Evolutionary conservation across 169 alveolate species (phyloP), one percentile per base, ranked within the genome.

Genomic region (Blepharisma undulans): DNA sequence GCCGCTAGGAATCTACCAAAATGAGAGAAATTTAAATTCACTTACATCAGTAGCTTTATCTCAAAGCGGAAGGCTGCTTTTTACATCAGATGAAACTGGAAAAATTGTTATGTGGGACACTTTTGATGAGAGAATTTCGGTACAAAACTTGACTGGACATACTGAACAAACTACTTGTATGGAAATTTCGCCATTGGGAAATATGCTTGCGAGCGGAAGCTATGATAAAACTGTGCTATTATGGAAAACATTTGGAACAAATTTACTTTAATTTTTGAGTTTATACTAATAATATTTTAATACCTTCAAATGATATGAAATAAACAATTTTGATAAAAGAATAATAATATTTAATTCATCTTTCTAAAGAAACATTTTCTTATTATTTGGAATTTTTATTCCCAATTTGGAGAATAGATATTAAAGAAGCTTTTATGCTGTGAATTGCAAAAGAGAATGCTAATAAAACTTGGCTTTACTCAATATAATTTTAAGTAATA

Each of bases 31-130:
- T 18, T 29, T 60, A 19, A 48, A 29, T 34, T n/a, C 76, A 33
- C 25, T 85, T 19, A 25, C 72, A 60, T 18, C 27, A n/a, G 48
- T 85, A 27, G 87, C 60, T 19, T 14, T 21, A 7, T 61, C 84
- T 85, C 21, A 66, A 66, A 66, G 84, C 19, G 90, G 90, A 18
- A 85, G 90, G 60, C 22, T 71, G 27, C 22, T 71, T 60, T 61
- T 85, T 32, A 34, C 71, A 18, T 85, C 71, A n/a, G 59, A 66
- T 29, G 80, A 59, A 18, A 66, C 25, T n/a, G 90, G 90, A 18
- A 27, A 61, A n/a, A 36, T 85, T 25, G 34, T 19, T 19, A 71
- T 85, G 22, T 85, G 90, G 90, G 90, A 85, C 19, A 25, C 33
- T 19, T 61, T 85, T 59, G 82, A 85, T 22, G 82, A 85, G 6